Percentiles rank a stretch among this genome's conserved stretches.
These are phyloP conservation scores for Rosa lucieae DNA, from an alignment of 306 rosid species.

Conservation along the genomic window DNA sequence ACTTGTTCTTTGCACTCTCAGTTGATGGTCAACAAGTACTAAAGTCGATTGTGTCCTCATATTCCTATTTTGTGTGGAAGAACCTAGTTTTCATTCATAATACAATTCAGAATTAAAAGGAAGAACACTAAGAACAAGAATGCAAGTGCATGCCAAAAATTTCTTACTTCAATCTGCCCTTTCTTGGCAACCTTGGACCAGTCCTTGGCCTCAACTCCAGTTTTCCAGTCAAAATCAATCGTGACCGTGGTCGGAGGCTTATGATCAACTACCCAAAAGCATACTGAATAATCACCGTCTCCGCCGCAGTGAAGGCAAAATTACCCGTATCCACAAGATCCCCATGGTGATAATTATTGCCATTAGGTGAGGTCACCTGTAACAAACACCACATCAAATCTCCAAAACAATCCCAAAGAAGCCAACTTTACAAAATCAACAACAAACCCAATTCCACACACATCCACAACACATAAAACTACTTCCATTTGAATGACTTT, in stretches of 20 bases:
- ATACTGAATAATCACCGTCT: constrained; percentile 72
- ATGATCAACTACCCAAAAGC: constrained; percentile 67
- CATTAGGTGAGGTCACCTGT: constrained; percentile 74
- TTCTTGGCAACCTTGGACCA: constrained; percentile 96
- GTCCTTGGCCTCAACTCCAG: constrained; percentile 82
- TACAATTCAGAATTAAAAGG: not conserved
- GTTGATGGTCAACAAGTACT: not conserved
- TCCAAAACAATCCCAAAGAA: constrained; percentile 17
- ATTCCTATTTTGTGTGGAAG: not conserved
- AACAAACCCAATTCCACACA: constrained; percentile 13
- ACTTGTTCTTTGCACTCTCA: not conserved
- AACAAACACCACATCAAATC: constrained; percentile 33
- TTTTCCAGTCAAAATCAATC: constrained; percentile 81
- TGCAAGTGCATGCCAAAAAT: constrained; percentile 5
- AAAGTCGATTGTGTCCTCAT: not conserved
- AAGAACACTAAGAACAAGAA: constrained; percentile 5
- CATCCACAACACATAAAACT: not conserved
- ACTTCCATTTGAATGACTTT: constrained; percentile 2
- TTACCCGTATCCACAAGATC: constrained; percentile 68
- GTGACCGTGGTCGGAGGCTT: constrained; percentile 39
- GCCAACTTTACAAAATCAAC: not conserved
- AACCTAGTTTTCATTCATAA: not conserved
- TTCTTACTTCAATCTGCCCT: constrained; percentile 84
- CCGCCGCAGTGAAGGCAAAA: constrained; percentile 79
- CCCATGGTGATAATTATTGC: constrained; percentile 58